Base-by-base conservation (phyloP, 495 filamentous ascomycete genomes). In the Neurospora discreta region DNA sequence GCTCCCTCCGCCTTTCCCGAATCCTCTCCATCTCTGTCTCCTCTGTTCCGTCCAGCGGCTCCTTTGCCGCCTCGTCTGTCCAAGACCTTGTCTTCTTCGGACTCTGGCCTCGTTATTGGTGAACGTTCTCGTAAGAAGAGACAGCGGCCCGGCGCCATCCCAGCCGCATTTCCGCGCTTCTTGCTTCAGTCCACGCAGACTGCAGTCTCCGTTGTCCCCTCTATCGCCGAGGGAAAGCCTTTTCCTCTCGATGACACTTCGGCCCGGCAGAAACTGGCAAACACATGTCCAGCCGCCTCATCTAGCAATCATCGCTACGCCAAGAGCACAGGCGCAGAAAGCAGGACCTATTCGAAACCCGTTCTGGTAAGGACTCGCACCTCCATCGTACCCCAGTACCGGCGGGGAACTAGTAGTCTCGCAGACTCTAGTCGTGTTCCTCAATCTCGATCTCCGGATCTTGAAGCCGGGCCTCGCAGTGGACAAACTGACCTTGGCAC, bases 311-410 rank as follows among this genome's bases (percentile, higher is more conserved):
- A 80, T 75, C 80, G 77, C 69, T 84, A 84, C 77, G 74, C 82
- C 69, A 81, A 83, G 74, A 80, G 80, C 58, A 81, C 82, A 3
- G 83, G 81, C 58, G 84, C 85, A 71, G 79, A 84, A 72, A 86
- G 81, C 76, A 85, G 78, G 69, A 86, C 84, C 70, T 87, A 86
- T 72, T 87, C 82, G 13, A 84, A 86, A 71, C 86, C 86, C 1
- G 85, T 88, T n/a, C 79, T 88, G 44, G 86, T 88, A 23, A 81
- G 85, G 42, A 88, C 86, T 13, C 74, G 75, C 68, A 70, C 71
- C 68, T 43, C 69, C 33, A 71, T 68, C 18, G 72, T 74, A 6
- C 67, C 69, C 15, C 72, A 73, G 0, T 75, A 77, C 71, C 73
- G 75, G 20, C 77, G 74, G 0, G 71, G 77, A 38, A 78, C 76